Evolutionary conservation across 768 basidiomycete genomes (phyloP).

Genomic region (Russula abietina): DNA sequence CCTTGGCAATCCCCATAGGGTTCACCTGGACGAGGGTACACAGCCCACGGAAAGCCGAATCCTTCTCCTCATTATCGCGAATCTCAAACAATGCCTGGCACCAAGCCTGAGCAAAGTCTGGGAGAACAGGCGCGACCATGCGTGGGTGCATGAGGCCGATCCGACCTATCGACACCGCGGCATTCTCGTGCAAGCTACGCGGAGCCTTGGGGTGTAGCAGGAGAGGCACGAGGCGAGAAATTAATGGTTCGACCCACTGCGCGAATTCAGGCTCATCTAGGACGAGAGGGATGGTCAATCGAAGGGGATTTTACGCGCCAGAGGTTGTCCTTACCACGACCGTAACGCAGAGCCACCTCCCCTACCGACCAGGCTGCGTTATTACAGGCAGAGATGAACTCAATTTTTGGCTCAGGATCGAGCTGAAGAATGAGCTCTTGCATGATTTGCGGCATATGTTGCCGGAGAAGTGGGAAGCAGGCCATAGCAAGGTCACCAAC

Average conservation of each 20-base stretch:
- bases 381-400: slow-evolving; percentile 95
- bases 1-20: slow-evolving; percentile 88
- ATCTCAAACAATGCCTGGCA: slow-evolving; percentile 97
- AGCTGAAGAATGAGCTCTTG: slow-evolving; percentile 83
- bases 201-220: slow-evolving; percentile 89
- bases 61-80: slow-evolving; percentile 98
- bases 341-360: slow-evolving; percentile 91
- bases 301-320: not conserved
- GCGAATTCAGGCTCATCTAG: slow-evolving; percentile 80
- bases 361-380: slow-evolving; percentile 99
- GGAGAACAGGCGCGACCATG: slow-evolving; percentile 81
- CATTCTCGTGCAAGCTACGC: slow-evolving; percentile 92
- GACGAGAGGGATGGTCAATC: not conserved
- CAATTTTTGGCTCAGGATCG: slow-evolving; percentile 86
- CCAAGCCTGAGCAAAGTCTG: slow-evolving; percentile 92
- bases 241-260: slow-evolving; percentile 84
- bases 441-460: slow-evolving; percentile 86
- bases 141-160: slow-evolving; percentile 90
- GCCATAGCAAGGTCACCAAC: slow-evolving; percentile 98
- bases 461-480: slow-evolving; percentile 81
- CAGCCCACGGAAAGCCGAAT: slow-evolving; percentile 95
- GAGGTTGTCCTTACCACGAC: slow-evolving; percentile 49
- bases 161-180: slow-evolving; percentile 95
- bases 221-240: slow-evolving; percentile 87
- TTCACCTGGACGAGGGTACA: slow-evolving; percentile 95